These are phyloP conservation scores for Colletotrichum sansevieriae DNA, from an alignment of 2,329 filamentous ascomycete species.

Conservation along the genomic window DNA sequence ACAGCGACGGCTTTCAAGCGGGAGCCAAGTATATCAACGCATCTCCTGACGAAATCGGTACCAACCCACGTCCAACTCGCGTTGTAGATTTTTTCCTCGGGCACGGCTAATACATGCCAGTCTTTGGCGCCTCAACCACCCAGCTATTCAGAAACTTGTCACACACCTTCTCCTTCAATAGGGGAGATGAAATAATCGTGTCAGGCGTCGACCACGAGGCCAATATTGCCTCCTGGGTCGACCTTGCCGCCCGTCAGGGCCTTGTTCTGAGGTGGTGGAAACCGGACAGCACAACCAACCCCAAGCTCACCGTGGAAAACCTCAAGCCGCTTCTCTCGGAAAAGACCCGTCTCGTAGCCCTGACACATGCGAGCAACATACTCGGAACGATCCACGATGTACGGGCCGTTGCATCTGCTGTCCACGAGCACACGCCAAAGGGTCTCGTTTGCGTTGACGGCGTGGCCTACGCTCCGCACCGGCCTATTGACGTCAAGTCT, in stretches of 20 bases:
- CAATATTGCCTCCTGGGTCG: conserved; percentile 80
- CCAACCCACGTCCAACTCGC: conserved; percentile 20
- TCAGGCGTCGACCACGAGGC: conserved; percentile 83
- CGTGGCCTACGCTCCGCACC: conserved; percentile 82
- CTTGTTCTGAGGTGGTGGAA: conserved; percentile 80
- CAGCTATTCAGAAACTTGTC: conserved; percentile 82
- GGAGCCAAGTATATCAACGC: conserved; percentile 81
- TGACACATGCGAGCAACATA: conserved; percentile 81
- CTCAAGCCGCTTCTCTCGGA: conserved; percentile 70
- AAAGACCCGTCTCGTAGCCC: conserved; percentile 77
- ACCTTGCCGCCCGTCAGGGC: conserved; percentile 71
- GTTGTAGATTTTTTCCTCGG: neutral
- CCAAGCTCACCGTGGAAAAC: conserved; percentile 69
- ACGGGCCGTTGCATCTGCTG: conserved; percentile 64
- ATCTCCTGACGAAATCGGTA: conserved; percentile 73
- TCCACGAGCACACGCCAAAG: conserved; percentile 61
- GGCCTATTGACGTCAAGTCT: conserved; percentile 75
- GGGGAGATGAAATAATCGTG: conserved; percentile 76
- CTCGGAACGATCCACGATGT: conserved; percentile 79
- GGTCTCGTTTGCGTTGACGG: conserved; percentile 80
- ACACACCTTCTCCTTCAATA: conserved; percentile 63
- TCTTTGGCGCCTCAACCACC: conserved; percentile 80
- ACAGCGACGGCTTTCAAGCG: conserved; percentile 71
- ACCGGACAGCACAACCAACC: conserved; percentile 61
- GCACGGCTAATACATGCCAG: conserved; percentile 51